A percentile compares a stretch with the other conserved stretches of the same genome.
These are phyloP conservation scores for Bipolaris cookei DNA, from an alignment of 2,329 filamentous ascomycete genomes.

Conservation along the genomic window DNA sequence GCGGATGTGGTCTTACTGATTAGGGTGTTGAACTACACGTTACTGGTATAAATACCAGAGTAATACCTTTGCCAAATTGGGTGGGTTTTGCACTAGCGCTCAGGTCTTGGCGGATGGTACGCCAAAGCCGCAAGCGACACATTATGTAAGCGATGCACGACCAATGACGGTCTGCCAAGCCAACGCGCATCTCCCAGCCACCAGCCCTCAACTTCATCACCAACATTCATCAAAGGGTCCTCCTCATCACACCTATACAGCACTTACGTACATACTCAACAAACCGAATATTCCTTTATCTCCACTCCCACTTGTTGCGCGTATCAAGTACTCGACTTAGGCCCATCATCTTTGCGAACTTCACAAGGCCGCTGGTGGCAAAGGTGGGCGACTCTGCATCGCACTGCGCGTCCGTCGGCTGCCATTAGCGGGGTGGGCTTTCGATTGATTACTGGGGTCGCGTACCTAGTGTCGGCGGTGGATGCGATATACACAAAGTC, in stretches of 20 bases:
- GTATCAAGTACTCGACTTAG: slow-evolving; percentile 18
- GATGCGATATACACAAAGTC: slow-evolving; percentile 15
- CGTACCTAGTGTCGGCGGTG: slow-evolving; percentile 16
- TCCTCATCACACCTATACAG: not conserved
- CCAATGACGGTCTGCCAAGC: not conserved
- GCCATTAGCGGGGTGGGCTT: slow-evolving; percentile 18
- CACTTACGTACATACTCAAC: not conserved
- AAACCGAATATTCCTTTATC: slow-evolving; percentile 1
- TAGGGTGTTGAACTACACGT: too few relatives aligned
- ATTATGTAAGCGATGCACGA: too few relatives aligned
- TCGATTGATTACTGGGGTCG: slow-evolving; percentile 9
- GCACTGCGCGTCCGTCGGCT: slow-evolving; percentile 15
- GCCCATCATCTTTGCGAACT: slow-evolving; percentile 19
- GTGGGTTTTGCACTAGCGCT: too few relatives aligned
- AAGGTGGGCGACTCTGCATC: slow-evolving; percentile 13
- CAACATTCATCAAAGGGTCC: not conserved
- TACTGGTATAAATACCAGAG: too few relatives aligned
- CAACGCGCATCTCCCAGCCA: not conserved
- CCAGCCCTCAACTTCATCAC: not conserved
- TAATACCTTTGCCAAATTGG: too few relatives aligned
- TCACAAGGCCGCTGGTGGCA: slow-evolving; percentile 21
- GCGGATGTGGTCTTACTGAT: too few relatives aligned
- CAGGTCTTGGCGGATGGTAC: too few relatives aligned
- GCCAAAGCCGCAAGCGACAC: too few relatives aligned
- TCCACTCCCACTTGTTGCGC: slow-evolving; percentile 11